Evolutionary conservation across 257 asterid genomes (phyloP).

Genomic region (Echites panduratus): DNA sequence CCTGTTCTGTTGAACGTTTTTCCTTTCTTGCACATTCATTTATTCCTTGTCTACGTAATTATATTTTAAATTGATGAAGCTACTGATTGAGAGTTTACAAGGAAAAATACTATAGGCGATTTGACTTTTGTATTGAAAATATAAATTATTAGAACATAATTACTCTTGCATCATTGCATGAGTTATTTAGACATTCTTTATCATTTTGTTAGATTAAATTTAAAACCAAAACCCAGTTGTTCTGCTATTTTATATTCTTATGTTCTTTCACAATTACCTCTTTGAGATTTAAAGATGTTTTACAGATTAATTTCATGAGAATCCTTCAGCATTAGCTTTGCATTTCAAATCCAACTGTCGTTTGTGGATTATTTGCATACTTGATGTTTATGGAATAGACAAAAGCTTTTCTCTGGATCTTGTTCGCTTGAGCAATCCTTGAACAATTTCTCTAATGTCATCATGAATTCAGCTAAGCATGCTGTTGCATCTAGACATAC

Average conservation of each 20-base stretch:
- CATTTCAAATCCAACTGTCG: background rate
- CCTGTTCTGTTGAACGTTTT: background rate
- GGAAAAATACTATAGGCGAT: background rate
- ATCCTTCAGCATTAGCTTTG: background rate
- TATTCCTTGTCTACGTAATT: background rate
- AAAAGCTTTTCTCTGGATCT: background rate
- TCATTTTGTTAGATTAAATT: background rate
- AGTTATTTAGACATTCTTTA: background rate
- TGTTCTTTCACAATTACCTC: background rate
- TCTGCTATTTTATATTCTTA: background rate
- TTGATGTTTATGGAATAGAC: background rate
- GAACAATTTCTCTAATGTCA: background rate
- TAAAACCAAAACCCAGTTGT: background rate
- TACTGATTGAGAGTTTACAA: background rate
- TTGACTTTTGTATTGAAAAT: background rate
- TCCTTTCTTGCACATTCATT: background rate
- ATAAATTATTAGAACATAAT: background rate
- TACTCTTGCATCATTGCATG: background rate
- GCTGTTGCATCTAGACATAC: background rate
- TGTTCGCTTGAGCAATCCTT: background rate
- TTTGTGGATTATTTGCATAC: background rate
- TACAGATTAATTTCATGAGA: background rate
- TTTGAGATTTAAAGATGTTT: background rate
- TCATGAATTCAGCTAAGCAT: background rate
- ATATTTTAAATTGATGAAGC: background rate